These are phyloP conservation scores for Chrysoporthe cubensis DNA, from an alignment of 2,329 filamentous ascomycete species.

Conservation along the genomic window DNA sequence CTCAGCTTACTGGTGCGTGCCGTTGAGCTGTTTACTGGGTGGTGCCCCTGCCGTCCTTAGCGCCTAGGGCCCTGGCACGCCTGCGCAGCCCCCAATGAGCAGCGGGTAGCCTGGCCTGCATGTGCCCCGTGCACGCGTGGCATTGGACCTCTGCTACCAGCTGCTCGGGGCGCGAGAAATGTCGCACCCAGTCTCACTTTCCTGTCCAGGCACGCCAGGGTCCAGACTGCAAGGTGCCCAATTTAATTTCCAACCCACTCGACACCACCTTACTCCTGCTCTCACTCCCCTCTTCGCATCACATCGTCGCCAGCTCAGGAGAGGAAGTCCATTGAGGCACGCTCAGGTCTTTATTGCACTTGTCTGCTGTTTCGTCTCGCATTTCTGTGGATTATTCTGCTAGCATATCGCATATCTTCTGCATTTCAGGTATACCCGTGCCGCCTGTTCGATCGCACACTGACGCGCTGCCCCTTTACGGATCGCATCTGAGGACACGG, in stretches of 20 bases:
- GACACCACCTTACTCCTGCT: slow-evolving; percentile 16
- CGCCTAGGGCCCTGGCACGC: background rate
- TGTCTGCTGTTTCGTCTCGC: slow-evolving; percentile 22
- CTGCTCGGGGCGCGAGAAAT: slow-evolving; percentile 19
- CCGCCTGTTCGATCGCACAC: slow-evolving; percentile 11
- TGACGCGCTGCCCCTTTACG: slow-evolving; percentile 20
- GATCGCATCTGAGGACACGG: slow-evolving; percentile 9
- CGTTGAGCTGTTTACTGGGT: background rate
- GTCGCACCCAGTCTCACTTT: slow-evolving; percentile 13
- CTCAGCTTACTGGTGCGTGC: background rate
- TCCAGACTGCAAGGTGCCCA: slow-evolving; percentile 18
- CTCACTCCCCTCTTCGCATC: slow-evolving; percentile 15
- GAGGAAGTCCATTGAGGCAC: slow-evolving; percentile 19
- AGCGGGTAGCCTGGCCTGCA: background rate
- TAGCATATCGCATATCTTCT: slow-evolving; percentile 4
- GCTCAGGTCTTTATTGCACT: slow-evolving; percentile 16
- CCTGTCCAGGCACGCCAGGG: slow-evolving; percentile 1
- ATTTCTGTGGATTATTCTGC: slow-evolving; percentile 7
- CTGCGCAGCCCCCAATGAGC: background rate
- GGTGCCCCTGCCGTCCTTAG: background rate
- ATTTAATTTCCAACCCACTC: slow-evolving; percentile 26
- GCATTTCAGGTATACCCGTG: slow-evolving; percentile 9
- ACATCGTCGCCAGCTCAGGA: slow-evolving; percentile 7
- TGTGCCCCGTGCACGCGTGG: slow-evolving; percentile 16
- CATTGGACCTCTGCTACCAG: slow-evolving; percentile 1